These are phyloP conservation scores for Alternaria arborescens DNA, from an alignment of 2,329 filamentous ascomycete genomes.

Conservation along the genomic window DNA sequence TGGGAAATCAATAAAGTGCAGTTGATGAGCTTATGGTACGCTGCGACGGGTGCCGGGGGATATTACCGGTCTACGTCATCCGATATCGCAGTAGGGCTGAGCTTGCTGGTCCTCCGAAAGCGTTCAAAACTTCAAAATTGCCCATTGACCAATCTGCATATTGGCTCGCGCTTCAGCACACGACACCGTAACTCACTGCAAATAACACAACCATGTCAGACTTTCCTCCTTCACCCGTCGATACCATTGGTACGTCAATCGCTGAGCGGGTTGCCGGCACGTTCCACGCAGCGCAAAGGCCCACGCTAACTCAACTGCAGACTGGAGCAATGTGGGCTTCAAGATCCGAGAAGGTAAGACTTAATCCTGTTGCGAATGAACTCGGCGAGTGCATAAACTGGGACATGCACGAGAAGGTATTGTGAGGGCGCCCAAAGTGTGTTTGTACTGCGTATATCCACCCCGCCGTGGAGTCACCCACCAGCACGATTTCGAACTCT, in stretches of 20 bases:
- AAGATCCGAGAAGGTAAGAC: slow-evolving; percentile 81
- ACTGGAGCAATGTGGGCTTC: slow-evolving; percentile 95
- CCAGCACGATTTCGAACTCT: neutral
- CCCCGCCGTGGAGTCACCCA: neutral
- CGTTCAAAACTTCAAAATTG: slow-evolving; percentile 20
- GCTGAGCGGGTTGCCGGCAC: neutral
- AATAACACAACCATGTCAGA: slow-evolving; percentile 40
- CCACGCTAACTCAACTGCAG: slow-evolving; percentile 52
- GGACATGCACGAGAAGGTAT: neutral
- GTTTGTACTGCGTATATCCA: neutral
- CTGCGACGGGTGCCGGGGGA: slow-evolving; percentile 35
- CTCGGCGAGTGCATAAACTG: neutral
- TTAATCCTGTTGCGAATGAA: neutral
- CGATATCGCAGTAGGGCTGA: slow-evolving; percentile 44
- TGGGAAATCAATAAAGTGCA: slow-evolving; percentile 10
- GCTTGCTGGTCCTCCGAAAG: slow-evolving; percentile 29
- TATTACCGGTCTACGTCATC: slow-evolving; percentile 34
- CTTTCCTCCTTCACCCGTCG: slow-evolving; percentile 75
- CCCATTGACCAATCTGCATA: slow-evolving; percentile 17
- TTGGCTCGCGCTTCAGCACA: slow-evolving; percentile 11
- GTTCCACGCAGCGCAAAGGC: neutral
- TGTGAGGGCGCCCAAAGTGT: neutral
- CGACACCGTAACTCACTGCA: slow-evolving; percentile 4
- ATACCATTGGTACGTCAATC: slow-evolving; percentile 69
- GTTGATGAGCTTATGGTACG: slow-evolving; percentile 30